Base-by-base conservation (phyloP, 345 rosid species). In the Euphorbia pulcherrima region DNA sequence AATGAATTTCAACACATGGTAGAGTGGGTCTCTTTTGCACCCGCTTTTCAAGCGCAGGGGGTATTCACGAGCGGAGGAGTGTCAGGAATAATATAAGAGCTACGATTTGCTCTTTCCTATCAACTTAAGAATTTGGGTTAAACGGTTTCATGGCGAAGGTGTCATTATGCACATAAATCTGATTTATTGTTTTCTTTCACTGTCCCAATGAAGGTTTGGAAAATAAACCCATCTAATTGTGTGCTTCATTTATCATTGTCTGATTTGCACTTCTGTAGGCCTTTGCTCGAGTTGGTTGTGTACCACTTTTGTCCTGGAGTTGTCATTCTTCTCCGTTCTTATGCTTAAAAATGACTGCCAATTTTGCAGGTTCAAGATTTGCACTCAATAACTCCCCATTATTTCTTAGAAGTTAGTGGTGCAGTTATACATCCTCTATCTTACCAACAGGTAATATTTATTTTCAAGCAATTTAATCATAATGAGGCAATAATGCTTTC, bases 391-490 rank as follows among this genome's bases (percentile, higher is more conserved):
- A 91, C 99, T 77, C 99, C 97, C 68, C 83, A 81, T 72, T 74
- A 83, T 63, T 94, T 94, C 81, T 81, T 94, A 70, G 97, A 94
- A 91, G 88, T 91, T 46, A 94, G 96, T 68, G 97, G 99, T 63
- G 95, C 83, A 40, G 91, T 91, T 63, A 88, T 94, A 70, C 99
- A 94, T 68, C 87, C 99, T 44, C 77, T 91, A 71, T 94, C 97
- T 58, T 91, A 91, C 71, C 99, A 94, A 81, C 99, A 94, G 96
- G 99, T 93, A 76, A 53, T 65, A 55, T 56, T 27, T 35, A 30
- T 65, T 52, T 47, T 35, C 35, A 26, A 11, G 37, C 39, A 14
- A 44, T 62, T 33, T 44, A 12, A 44, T 17, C 6, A 8, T 46
- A 27, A 17, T 59, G 2, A 30, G 7, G 37, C 37, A 33, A 33